A percentile compares a stretch with the other conserved stretches of the same genome.
Evolutionary conservation across 805 yeast genomes (phyloP).

Genomic region (Lipomyces orientalis): DNA sequence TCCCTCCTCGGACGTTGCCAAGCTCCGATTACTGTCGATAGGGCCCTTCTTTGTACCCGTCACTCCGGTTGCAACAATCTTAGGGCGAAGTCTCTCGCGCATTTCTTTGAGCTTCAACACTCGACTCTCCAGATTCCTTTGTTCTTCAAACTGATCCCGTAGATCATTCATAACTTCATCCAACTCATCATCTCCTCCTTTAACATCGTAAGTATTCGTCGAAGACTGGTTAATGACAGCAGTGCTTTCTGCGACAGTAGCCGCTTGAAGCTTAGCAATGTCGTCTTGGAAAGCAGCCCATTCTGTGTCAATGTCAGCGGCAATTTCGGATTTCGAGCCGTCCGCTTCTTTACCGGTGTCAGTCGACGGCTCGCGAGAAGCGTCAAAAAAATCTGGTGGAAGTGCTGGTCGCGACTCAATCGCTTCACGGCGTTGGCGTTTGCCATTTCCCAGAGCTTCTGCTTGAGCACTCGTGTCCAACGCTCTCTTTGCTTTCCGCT

Average conservation of each 20-base stretch:
- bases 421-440: not conserved
- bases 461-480: conserved; percentile 7
- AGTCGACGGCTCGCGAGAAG: not conserved
- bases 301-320: conserved; percentile 25
- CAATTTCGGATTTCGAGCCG: not conserved
- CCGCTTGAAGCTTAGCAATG: conserved; percentile 21
- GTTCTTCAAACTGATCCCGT: conserved; percentile 34
- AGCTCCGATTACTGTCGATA: not conserved
- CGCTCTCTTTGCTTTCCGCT: conserved; percentile 23
- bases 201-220: not conserved
- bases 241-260: conserved; percentile 10
- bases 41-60: not conserved
- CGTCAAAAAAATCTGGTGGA: conserved; percentile 10
- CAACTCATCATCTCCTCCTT: conserved; percentile 13
- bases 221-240: not conserved
- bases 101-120: conserved; percentile 28
- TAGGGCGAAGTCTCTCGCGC: conserved; percentile 24
- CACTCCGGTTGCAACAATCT: not conserved
- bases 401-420: not conserved
- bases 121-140: conserved; percentile 22
- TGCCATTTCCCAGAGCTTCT: conserved; percentile 4
- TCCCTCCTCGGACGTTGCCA: conserved; percentile 1
- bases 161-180: conserved; percentile 24
- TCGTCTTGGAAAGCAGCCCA: conserved; percentile 37
- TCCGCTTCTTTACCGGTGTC: not conserved